Percentiles rank a stretch among this genome's conserved stretches.
Evolutionary conservation across 2,329 filamentous ascomycete species (phyloP).

Genomic region (Fusarium coffeatum): DNA sequence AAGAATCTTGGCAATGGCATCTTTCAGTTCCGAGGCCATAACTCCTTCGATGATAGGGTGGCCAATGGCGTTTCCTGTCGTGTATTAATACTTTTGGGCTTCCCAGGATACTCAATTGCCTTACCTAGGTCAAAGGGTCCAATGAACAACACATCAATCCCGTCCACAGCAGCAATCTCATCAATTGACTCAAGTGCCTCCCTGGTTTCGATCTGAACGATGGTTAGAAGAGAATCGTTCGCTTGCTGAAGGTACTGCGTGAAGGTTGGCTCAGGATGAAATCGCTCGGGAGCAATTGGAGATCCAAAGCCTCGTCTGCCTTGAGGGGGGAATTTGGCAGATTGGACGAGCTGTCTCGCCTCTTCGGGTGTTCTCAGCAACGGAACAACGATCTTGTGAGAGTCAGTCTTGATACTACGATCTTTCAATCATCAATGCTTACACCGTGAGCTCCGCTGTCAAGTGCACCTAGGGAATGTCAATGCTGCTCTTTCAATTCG

Average conservation of each 20-base stretch:
- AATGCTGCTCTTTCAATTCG: neutral
- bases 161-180: slow-evolving; percentile 69
- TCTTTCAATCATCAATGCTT: slow-evolving; percentile 45
- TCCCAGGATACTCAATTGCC: neutral
- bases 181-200: slow-evolving; percentile 71
- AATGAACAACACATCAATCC: slow-evolving; percentile 72
- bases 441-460: slow-evolving; percentile 63
- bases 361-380: slow-evolving; percentile 58
- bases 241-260: slow-evolving; percentile 63
- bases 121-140: slow-evolving; percentile 73
- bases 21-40: slow-evolving; percentile 68
- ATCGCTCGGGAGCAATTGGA: slow-evolving; percentile 58
- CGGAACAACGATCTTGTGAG: slow-evolving; percentile 58
- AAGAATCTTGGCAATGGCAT: slow-evolving; percentile 69
- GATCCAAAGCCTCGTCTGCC: slow-evolving; percentile 63
- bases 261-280: slow-evolving; percentile 57
- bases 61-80: slow-evolving; percentile 67
- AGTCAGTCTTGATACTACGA: slow-evolving; percentile 22
- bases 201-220: slow-evolving; percentile 75
- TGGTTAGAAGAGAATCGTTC: slow-evolving; percentile 66
- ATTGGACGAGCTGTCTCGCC: slow-evolving; percentile 58
- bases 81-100: slow-evolving; percentile 8
- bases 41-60: slow-evolving; percentile 70
- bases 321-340: slow-evolving; percentile 63
- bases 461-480: slow-evolving; percentile 54